A percentile compares a stretch with the other conserved stretches of the same genome.
Conservation (phyloP, 371 early-diverging fungal genomes). For the Syncephalastrum monosporum region DNA sequence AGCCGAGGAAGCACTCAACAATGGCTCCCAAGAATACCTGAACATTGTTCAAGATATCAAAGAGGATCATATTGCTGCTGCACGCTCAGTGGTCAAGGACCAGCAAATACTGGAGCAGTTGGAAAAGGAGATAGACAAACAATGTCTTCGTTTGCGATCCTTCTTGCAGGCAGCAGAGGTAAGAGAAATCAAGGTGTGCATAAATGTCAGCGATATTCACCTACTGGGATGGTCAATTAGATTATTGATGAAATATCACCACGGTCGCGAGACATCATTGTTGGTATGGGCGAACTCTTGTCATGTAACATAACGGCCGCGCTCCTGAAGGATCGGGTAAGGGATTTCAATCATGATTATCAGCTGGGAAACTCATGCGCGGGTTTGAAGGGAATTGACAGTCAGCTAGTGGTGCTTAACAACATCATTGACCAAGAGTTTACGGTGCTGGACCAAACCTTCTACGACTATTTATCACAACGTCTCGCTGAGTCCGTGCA, state of each 20-base stretch:
- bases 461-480: slow-evolving; percentile 85
- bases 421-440: slow-evolving; percentile 80
- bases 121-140: slow-evolving; percentile 61
- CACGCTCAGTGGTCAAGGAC: slow-evolving; percentile 53
- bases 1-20: slow-evolving; percentile 64
- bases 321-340: slow-evolving; percentile 66
- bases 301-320: slow-evolving; percentile 87
- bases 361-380: neutral
- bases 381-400: slow-evolving; percentile 67
- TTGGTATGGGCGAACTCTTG: slow-evolving; percentile 93
- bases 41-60: slow-evolving; percentile 85
- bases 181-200: slow-evolving; percentile 3
- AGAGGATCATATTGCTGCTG: slow-evolving; percentile 81
- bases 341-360: neutral
- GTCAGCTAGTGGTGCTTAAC: slow-evolving; percentile 80
- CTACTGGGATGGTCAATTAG: slow-evolving; percentile 27
- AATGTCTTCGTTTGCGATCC: slow-evolving; percentile 74
- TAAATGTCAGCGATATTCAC: neutral
- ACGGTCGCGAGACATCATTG: slow-evolving; percentile 91
- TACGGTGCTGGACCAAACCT: slow-evolving; percentile 75
- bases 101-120: slow-evolving; percentile 51
- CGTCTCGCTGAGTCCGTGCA: slow-evolving; percentile 62
- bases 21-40: slow-evolving; percentile 58
- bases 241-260: slow-evolving; percentile 97
- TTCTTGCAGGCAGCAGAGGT: slow-evolving; percentile 94